These are phyloP conservation scores for Talaromyces sp. DNA, from an alignment of 2,329 filamentous ascomycete genomes.

Conservation along the genomic window DNA sequence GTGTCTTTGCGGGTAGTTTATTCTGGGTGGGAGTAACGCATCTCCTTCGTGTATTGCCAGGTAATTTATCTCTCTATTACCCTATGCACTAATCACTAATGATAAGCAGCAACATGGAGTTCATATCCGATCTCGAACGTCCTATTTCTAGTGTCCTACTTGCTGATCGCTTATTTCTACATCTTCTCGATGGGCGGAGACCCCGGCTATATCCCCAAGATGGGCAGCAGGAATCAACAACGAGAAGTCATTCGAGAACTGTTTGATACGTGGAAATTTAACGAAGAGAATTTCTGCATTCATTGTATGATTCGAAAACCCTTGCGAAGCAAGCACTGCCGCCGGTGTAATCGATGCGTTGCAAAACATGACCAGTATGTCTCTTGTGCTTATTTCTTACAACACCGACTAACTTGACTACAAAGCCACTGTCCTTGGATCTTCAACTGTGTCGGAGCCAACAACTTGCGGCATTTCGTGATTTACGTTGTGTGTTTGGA, in stretches of 20 bases:
- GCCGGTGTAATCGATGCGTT: conserved; percentile 83
- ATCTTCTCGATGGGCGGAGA: conserved; percentile 78
- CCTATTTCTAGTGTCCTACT: conserved; percentile 61
- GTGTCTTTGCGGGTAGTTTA: conserved; percentile 83
- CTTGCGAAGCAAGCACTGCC: conserved; percentile 92
- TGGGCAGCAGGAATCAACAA: conserved; percentile 82
- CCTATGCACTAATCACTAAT: conserved; percentile 23
- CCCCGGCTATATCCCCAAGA: conserved; percentile 88
- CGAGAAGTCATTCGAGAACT: conserved; percentile 85
- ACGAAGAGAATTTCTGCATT: conserved; percentile 90
- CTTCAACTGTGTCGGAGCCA: conserved; percentile 90
- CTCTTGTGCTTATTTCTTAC: conserved; percentile 6
- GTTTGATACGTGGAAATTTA: conserved; percentile 78
- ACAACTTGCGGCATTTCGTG: conserved; percentile 95
- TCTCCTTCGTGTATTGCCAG: conserved; percentile 66
- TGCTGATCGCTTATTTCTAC: conserved; percentile 79
- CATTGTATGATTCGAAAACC: conserved; percentile 92
- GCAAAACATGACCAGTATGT: conserved; percentile 93
- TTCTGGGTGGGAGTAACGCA: conserved; percentile 77
- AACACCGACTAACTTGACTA: neutral
- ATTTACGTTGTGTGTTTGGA: conserved; percentile 79
- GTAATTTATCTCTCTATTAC: conserved; percentile 41
- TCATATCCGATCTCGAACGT: conserved; percentile 71
- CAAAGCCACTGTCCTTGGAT: conserved; percentile 93
- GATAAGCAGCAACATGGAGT: conserved; percentile 56